Percentiles rank a stretch among this genome's conserved stretches.
These are phyloP conservation scores for Arctium minus DNA, from an alignment of 129 eudicot species.

Conservation along the genomic window DNA sequence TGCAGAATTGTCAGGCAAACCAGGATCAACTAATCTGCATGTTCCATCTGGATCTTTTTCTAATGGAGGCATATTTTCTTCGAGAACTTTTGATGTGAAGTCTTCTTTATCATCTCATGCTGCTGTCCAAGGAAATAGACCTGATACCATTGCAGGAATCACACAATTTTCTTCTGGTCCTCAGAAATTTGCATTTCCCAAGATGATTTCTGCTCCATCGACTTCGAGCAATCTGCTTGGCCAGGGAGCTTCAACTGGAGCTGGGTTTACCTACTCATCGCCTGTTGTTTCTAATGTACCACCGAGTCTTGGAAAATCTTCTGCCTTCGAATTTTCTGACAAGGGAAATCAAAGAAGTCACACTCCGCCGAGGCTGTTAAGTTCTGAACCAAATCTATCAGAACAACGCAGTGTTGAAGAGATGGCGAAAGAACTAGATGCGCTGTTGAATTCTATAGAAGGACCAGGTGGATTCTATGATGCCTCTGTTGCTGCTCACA, in stretches of 20 bases:
- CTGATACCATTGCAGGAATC: constrained; percentile 19
- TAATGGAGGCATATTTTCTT: constrained; percentile 35
- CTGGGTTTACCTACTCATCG: constrained; percentile 24
- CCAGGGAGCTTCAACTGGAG: constrained; percentile 22
- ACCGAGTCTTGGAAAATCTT: constrained; percentile 30
- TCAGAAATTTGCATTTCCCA: constrained; percentile 27
- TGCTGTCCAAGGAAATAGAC: constrained; percentile 23
- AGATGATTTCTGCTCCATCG: constrained; percentile 37
- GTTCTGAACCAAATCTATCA: constrained; percentile 37
- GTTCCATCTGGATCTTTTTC: constrained; percentile 29
- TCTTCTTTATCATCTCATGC: constrained; percentile 19
- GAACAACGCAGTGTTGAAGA: constrained; percentile 75
- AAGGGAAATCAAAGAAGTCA: constrained; percentile 29
- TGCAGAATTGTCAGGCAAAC: constrained; percentile 21
- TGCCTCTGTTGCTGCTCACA: constrained; percentile 51
- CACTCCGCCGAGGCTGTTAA: constrained; percentile 32
- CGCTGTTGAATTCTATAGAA: constrained; percentile 63
- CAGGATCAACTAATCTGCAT: constrained; percentile 13
- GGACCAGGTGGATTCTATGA: constrained; percentile 71
- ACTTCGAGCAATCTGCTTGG: constrained; percentile 21
- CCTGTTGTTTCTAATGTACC: constrained; percentile 35
- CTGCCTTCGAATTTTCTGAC: constrained; percentile 14
- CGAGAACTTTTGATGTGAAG: constrained; percentile 30
- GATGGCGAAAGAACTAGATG: constrained; percentile 74
- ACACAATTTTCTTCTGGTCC: constrained; percentile 28